Conservation (phyloP, 2,329 filamentous ascomycete genomes). For the Zasmidium citrigriseum region DNA sequence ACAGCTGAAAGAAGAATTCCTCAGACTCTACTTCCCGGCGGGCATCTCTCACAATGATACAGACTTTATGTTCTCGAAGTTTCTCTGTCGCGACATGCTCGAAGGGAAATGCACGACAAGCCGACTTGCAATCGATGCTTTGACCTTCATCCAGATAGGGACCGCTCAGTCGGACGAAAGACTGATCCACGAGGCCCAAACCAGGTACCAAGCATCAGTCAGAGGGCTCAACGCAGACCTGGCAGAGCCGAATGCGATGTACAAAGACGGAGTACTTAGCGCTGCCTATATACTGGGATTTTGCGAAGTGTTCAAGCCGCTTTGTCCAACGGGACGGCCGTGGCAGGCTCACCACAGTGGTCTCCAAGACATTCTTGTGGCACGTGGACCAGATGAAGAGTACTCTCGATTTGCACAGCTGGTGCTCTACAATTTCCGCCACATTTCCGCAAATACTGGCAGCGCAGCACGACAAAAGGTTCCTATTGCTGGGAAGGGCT, state of each 20-base stretch:
- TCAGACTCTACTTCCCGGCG: constrained; percentile 11
- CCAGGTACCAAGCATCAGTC: constrained; percentile 8
- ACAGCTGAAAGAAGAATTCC: constrained; percentile 12
- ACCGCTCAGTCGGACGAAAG: constrained; percentile 5
- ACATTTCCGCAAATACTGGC: constrained; percentile 5
- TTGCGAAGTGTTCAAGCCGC: constrained; percentile 5
- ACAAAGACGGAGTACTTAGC: constrained; percentile 10
- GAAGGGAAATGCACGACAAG: constrained; percentile 3
- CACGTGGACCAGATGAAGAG: constrained; percentile 3
- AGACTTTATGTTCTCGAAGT: constrained; percentile 14
- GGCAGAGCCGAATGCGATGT: constrained; percentile 3
- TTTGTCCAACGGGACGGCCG: not conserved
- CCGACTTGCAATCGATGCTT: constrained; percentile 6
- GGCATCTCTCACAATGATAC: constrained; percentile 10
- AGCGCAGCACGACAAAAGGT: constrained; percentile 2
- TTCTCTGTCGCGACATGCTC: constrained; percentile 6
- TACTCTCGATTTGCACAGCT: constrained; percentile 10
- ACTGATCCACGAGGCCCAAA: constrained; percentile 6
- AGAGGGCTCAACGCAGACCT: constrained; percentile 8
- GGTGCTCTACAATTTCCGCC: constrained; percentile 8
- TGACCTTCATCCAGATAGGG: constrained; percentile 7
- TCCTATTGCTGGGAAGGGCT: constrained; percentile 3
- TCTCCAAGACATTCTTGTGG: constrained; percentile 7
- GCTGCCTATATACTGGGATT: constrained; percentile 9
- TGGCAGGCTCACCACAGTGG: constrained; percentile 8